Conservation (phyloP, 1,284 basidiomycete genomes). For the Ustilago curta region DNA sequence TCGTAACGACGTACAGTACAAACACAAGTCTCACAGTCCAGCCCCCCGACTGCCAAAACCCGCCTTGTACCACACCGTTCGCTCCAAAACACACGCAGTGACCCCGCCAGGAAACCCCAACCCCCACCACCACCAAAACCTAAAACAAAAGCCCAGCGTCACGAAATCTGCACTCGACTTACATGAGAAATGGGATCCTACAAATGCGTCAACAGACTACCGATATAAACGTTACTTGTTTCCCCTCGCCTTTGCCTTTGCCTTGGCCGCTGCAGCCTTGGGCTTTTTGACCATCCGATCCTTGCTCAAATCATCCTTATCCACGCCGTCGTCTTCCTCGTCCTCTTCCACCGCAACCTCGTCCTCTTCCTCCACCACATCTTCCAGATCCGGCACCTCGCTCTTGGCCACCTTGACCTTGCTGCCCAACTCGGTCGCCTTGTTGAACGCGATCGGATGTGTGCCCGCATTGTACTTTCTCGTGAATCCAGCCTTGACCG, state of each 20-base stretch:
- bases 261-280: conserved; percentile 66
- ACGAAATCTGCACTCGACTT: no score
- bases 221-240: no score
- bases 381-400: conserved; percentile 57
- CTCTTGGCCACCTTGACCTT: conserved; percentile 48
- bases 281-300: conserved; percentile 74
- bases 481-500: conserved; percentile 87
- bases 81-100: no score
- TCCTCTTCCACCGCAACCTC: conserved; percentile 55
- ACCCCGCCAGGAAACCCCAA: no score
- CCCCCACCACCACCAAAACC: no score
- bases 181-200: no score
- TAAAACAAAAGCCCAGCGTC: no score
- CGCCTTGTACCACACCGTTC: no score
- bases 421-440: conserved; percentile 30
- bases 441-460: conserved; percentile 62
- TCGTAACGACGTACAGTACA: no score
- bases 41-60: no score
- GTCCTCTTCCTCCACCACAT: conserved; percentile 69
- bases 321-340: conserved; percentile 60
- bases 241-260: conserved; percentile 29
- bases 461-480: conserved; percentile 73
- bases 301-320: conserved; percentile 63
- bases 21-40: no score
- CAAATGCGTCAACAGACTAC: no score